Evolutionary conservation across 2,329 filamentous ascomycete genomes (phyloP), one percentile per base, ranked within the genome.

Genomic region (Cladorrhinum sp.): DNA sequence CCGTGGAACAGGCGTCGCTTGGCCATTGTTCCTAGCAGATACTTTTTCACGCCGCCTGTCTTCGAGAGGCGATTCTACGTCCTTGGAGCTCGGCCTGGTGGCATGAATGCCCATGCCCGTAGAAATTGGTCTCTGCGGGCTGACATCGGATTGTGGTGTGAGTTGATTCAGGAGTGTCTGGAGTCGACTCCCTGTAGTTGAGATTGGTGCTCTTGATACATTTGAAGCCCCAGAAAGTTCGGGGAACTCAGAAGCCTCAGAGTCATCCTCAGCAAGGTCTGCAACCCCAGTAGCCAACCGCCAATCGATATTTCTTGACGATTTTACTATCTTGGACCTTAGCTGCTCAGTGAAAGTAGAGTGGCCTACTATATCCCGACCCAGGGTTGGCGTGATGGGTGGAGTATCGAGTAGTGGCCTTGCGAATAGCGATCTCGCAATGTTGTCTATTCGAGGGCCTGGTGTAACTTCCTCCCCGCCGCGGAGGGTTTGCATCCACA

Each of bases 181-280:
- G 8, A 66, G 41, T 13, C 58, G 61, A 23, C 55, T 55, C 2
- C 22, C 36, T 10, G 20, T 25, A 36, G 32, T 1, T 57, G 25
- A 7, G 54, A 22, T 8, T n/a, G 23, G n/a, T 16, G 22, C 12
- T 20, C 18, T 50, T 50, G 27, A 25, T 3, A 8, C 24, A 13
- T 48, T 58, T 20, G 20, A 29, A 4, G 18, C 48, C 9, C 29
- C 54, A 10, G n/a, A 23, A n/a, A 58, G 55, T 5, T 32, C 23
- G 4, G 59, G 57, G 16, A 62, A 49, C 12, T 59, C 20, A 20
- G 62, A 52, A 4, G 36, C 27, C 13, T 54, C 45, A 10, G 29
- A 32, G 16, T 7, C n/a, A 41, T 64, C 66, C 45, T 66, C 64
- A 9, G 63, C 65, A 18, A 67, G 48, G 24, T 63, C 63, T 1